These are phyloP conservation scores for Phytophthora ohioensis DNA, from an alignment of 352 stramenopile genomes.

Conservation along the genomic window DNA sequence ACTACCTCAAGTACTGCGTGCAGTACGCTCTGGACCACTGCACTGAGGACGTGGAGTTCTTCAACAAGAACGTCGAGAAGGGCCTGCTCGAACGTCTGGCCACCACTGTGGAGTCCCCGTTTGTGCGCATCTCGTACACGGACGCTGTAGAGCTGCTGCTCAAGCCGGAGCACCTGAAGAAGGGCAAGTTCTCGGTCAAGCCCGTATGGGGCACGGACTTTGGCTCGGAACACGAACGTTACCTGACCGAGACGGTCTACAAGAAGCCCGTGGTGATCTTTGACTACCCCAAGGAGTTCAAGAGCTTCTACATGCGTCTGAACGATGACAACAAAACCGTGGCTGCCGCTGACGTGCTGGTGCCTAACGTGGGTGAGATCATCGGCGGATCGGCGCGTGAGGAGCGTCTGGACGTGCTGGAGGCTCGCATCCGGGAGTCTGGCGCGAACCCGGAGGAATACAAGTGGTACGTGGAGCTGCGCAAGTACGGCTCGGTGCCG, in stretches of 20 bases:
- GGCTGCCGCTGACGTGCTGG: slow-evolving; percentile 97
- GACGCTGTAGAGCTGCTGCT: slow-evolving; percentile 95
- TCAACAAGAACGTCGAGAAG: slow-evolving; percentile 94
- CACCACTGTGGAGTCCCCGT: slow-evolving; percentile 58
- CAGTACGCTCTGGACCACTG: slow-evolving; percentile 94
- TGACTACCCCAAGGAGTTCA: slow-evolving; percentile 99
- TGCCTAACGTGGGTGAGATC: slow-evolving; percentile 97
- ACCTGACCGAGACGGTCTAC: slow-evolving; percentile 92
- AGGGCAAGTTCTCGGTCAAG: slow-evolving; percentile 90
- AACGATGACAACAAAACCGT: slow-evolving; percentile 98
- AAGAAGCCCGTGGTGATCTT: slow-evolving; percentile 97
- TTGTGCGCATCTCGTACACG: slow-evolving; percentile 93
- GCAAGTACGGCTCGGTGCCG: slow-evolving; percentile 95
- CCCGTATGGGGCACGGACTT: slow-evolving; percentile 96
- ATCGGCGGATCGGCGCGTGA: slow-evolving; percentile 98
- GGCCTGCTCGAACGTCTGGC: slow-evolving; percentile 79
- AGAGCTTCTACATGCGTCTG: slow-evolving; percentile 99
- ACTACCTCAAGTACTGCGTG: slow-evolving; percentile 96
- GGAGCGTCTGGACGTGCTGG: slow-evolving; percentile 93
- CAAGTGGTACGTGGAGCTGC: slow-evolving; percentile 98
- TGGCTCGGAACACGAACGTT: slow-evolving; percentile 97
- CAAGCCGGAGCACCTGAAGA: slow-evolving; percentile 80
- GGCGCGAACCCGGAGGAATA: slow-evolving; percentile 88
- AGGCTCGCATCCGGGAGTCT: slow-evolving; percentile 74
- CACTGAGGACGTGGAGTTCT: slow-evolving; percentile 94